Conservation (phyloP, 768 basidiomycete genomes). For the Pleurotus tuoliensis region DNA sequence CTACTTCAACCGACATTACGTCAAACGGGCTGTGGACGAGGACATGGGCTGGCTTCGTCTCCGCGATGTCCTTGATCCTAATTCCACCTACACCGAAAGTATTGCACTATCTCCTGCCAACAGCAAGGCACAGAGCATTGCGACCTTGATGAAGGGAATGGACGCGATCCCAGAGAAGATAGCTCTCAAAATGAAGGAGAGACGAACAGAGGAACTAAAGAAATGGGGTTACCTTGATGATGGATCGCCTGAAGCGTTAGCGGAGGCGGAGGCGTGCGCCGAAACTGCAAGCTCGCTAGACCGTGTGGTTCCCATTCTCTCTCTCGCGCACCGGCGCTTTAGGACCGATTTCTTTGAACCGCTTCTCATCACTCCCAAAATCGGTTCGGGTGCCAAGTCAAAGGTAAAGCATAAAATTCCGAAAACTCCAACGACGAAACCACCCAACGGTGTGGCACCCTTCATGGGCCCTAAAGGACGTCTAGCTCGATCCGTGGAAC, state of each 20-base stretch:
- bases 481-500: conserved; percentile 64
- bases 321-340: conserved; percentile 69
- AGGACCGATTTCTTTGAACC: conserved; percentile 71
- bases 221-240: conserved; percentile 67
- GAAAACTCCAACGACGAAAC: conserved; percentile 18
- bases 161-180: conserved; percentile 61
- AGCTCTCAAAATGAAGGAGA: conserved; percentile 54
- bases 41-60: conserved; percentile 76
- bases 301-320: conserved; percentile 59
- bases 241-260: conserved; percentile 42
- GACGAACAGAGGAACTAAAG: conserved; percentile 55
- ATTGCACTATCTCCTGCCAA: conserved; percentile 40
- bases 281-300: conserved; percentile 70
- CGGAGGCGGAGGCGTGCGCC: conserved; percentile 62
- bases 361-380: conserved; percentile 62
- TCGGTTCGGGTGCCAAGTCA: conserved; percentile 24
- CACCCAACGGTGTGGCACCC: conserved; percentile 26
- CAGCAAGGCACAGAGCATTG: conserved; percentile 29
- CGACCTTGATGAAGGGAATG: conserved; percentile 1
- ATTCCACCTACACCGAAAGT: neutral
- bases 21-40: conserved; percentile 73
- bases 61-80: conserved; percentile 51
- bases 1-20: conserved; percentile 77
- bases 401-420: conserved; percentile 50
- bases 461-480: conserved; percentile 58